Base-by-base conservation (phyloP, 2,329 filamentous ascomycete species). In the Chrysosporium keratinophilum region DNA sequence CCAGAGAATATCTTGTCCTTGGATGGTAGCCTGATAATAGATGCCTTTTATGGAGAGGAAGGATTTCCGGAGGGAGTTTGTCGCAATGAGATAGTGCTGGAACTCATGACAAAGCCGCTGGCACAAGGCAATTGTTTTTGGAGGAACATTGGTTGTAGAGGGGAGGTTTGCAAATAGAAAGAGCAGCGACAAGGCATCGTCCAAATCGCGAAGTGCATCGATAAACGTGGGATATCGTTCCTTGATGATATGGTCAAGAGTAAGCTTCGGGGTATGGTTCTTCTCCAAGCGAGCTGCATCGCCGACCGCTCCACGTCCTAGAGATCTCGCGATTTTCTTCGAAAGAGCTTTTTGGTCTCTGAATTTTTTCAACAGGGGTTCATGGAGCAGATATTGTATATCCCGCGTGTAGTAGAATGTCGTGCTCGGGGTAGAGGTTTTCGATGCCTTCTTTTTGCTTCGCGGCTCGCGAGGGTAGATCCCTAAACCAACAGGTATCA, bases 31-130 rank as follows among this genome's bases (percentile, higher is more conserved):
- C 74, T 97, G 91, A 73, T 97, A 98, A 76, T 98, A 98, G 65
- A 98, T 97, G 58, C 93, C 93, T 78, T 98, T 98, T 74, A 98
- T 97, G 1, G 89, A 95, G 60, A 98, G 75, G 76, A 98, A 98
- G 0, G 90, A 95, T 75, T 96, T 97, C 66, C 88, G 86, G 62
- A 98, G 75, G 63, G 87, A 89, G 72, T 95, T 83, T 41, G 91
- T 94, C 45, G 84, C 81, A 67, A 98, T 98, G 58, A 98, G 79
- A 72, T 95, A 98, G 76, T 97, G 93, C 74, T 97, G 87, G 71
- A 98, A 98, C 74, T 98, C 93, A 69, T 91, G 84, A 64, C 85
- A 91, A 52, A 98, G 76, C 53, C 88, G 84, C 75, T 97, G 90
- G 76, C 93, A 98, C 60, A 89, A 85, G 51, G 89, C 87, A 69